A percentile compares a stretch with the other conserved stretches of the same genome.
Evolutionary conservation across 352 stramenopile species (phyloP).

Genomic region (Peronosclerospora sorghi): DNA sequence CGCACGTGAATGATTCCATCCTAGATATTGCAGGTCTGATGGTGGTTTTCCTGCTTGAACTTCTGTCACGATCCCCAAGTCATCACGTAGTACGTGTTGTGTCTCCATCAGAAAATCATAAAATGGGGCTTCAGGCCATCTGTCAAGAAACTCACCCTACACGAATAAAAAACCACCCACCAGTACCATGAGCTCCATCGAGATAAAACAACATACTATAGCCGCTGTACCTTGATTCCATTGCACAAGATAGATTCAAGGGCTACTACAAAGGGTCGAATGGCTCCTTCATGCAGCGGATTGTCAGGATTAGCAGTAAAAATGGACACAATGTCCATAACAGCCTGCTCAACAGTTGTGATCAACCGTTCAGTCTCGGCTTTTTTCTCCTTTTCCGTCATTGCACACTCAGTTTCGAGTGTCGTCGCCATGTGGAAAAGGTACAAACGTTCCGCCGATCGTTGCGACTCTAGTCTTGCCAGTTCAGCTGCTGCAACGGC

Average conservation of each 20-base stretch:
- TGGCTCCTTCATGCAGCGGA: slow-evolving; percentile 62
- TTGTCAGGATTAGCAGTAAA: slow-evolving; percentile 60
- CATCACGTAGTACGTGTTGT: slow-evolving; percentile 46
- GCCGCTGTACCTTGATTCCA: slow-evolving; percentile 40
- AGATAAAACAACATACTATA: background rate
- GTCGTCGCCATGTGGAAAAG: slow-evolving; percentile 28
- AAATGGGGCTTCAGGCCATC: slow-evolving; percentile 64
- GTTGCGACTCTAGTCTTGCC: slow-evolving; percentile 14
- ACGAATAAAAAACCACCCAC: background rate
- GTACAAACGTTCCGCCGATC: slow-evolving; percentile 11
- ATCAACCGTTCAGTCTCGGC: slow-evolving; percentile 15
- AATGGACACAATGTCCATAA: slow-evolving; percentile 59
- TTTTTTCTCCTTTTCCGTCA: slow-evolving; percentile 19
- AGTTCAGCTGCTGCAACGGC: slow-evolving; percentile 37
- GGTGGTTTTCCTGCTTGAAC: slow-evolving; percentile 25
- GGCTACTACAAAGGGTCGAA: slow-evolving; percentile 43
- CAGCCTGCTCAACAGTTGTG: slow-evolving; percentile 17
- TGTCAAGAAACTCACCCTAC: slow-evolving; percentile 28
- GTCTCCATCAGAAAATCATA: slow-evolving; percentile 62
- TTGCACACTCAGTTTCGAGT: slow-evolving; percentile 22
- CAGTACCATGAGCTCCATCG: background rate
- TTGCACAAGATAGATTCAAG: slow-evolving; percentile 55
- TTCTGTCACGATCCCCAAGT: slow-evolving; percentile 48
- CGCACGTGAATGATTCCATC: slow-evolving; percentile 54
- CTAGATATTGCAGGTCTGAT: slow-evolving; percentile 35